Evolutionary conservation across 2,329 filamentous ascomycete genomes (phyloP).

Genomic region (Thielaviopsis ethacetica): DNA sequence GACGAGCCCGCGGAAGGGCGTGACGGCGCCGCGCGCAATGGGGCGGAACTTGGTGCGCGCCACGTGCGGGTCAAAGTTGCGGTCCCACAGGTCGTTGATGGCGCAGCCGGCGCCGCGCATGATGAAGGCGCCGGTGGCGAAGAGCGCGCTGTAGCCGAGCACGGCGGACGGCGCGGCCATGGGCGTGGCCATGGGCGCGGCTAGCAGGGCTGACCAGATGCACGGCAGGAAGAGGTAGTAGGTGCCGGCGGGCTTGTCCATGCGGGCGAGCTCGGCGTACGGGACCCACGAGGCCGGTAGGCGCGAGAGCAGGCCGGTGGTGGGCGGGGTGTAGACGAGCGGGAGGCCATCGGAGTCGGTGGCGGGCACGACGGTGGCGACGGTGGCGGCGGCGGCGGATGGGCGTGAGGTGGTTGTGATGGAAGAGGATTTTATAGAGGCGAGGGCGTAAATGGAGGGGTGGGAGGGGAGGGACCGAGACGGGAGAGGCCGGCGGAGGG

Average conservation of each 20-base stretch:
- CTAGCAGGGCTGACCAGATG: slow-evolving; percentile 68
- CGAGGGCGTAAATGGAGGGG: neutral
- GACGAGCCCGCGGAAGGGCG: slow-evolving; percentile 51
- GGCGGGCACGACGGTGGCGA: neutral
- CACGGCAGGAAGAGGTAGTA: slow-evolving; percentile 80
- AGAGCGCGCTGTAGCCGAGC: slow-evolving; percentile 48
- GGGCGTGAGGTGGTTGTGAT: neutral
- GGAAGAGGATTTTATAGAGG: neutral
- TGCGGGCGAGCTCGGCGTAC: slow-evolving; percentile 65
- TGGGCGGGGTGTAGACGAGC: slow-evolving; percentile 48
- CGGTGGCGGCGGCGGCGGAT: neutral
- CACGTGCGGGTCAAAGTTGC: slow-evolving; percentile 71
- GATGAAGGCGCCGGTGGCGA: slow-evolving; percentile 60
- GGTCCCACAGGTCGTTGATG: slow-evolving; percentile 84
- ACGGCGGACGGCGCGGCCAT: slow-evolving; percentile 44
- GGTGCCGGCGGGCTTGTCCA: slow-evolving; percentile 68
- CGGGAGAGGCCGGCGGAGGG: neutral
- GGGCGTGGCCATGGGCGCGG: slow-evolving; percentile 51
- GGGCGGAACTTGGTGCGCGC: slow-evolving; percentile 60
- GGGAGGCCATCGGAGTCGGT: slow-evolving; percentile 10
- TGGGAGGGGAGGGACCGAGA: neutral
- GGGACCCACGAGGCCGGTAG: slow-evolving; percentile 57
- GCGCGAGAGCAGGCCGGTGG: slow-evolving; percentile 50
- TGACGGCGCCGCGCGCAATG: slow-evolving; percentile 63
- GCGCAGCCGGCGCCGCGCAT: slow-evolving; percentile 82